These are phyloP conservation scores for Amanita exitialis DNA, from an alignment of 768 basidiomycete genomes.

Conservation along the genomic window DNA sequence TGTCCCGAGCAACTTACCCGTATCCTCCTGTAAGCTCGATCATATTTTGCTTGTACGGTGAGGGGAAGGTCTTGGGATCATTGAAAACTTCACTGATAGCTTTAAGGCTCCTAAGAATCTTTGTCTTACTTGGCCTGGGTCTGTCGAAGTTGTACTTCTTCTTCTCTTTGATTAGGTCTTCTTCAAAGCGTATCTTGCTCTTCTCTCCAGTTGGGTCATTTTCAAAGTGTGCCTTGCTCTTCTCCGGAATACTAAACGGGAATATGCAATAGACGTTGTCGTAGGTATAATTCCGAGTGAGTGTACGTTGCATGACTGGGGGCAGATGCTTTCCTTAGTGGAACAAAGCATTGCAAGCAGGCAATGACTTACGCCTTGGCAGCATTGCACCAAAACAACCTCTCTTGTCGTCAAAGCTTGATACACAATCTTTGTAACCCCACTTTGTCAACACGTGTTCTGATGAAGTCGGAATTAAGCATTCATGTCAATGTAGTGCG, in stretches of 20 bases:
- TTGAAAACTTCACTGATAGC: slow-evolving; percentile 14
- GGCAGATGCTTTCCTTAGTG: not conserved
- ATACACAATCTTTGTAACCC: slow-evolving; percentile 14
- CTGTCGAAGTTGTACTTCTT: slow-evolving; percentile 7
- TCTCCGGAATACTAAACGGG: slow-evolving; percentile 11
- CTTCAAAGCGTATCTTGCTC: slow-evolving; percentile 1
- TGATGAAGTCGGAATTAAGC: not conserved
- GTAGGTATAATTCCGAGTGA: slow-evolving; percentile 14
- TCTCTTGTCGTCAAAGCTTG: slow-evolving; percentile 3
- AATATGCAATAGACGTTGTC: slow-evolving; percentile 16
- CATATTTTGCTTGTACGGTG: slow-evolving; percentile 10
- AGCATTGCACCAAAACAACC: slow-evolving; percentile 13
- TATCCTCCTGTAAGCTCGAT: slow-evolving; percentile 12
- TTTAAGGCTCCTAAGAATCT: slow-evolving; percentile 7
- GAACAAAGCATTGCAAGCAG: not conserved
- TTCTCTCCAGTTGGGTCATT: not conserved
- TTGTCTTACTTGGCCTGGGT: not conserved
- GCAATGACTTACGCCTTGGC: slow-evolving; percentile 11
- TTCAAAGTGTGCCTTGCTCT: slow-evolving; percentile 1
- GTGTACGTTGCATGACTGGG: slow-evolving; percentile 15
- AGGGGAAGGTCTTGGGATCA: slow-evolving; percentile 8
- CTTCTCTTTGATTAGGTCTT: not conserved
- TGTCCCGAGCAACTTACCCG: slow-evolving; percentile 8
- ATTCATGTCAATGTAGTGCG: not conserved
- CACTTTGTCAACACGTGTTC: slow-evolving; percentile 11